Percentiles rank a stretch among this genome's conserved stretches.
phyloP scores from a whole-genome alignment of 2,329 filamentous ascomycete species.

The Onygenales sp. region DNA sequence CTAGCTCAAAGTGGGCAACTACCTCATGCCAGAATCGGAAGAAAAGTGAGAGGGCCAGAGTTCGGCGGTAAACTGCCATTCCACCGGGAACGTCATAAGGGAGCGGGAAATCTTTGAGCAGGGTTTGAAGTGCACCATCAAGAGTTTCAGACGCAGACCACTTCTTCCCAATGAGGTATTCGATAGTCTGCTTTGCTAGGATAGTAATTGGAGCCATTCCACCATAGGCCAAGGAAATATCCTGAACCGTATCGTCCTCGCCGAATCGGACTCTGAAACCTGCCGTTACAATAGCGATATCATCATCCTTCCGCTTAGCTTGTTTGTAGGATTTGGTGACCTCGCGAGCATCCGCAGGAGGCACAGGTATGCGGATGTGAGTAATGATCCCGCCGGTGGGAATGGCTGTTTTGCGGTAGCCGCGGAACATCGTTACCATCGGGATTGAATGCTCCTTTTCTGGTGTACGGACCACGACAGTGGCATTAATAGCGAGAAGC shows the following conservation, averaged over 20 bases:
- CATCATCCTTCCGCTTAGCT: constrained; percentile 81
- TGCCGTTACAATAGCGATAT: constrained; percentile 83
- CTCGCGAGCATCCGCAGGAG: constrained; percentile 55
- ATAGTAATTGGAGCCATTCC: constrained; percentile 81
- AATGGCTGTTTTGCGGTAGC: constrained; percentile 68
- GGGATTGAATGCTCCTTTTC: constrained; percentile 61
- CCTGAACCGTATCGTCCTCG: constrained; percentile 54
- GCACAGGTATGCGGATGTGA: constrained; percentile 65
- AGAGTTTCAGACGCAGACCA: constrained; percentile 66
- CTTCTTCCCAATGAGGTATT: constrained; percentile 60
- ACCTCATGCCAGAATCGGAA: constrained; percentile 88
- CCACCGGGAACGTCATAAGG: constrained; percentile 75
- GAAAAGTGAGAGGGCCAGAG: constrained; percentile 75
- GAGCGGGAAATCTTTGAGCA: constrained; percentile 73
- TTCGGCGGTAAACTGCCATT: constrained; percentile 82
- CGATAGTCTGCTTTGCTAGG: constrained; percentile 59
- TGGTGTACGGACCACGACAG: constrained; percentile 61
- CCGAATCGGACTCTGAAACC: constrained; percentile 61
- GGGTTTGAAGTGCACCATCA: constrained; percentile 67
- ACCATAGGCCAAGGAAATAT: constrained; percentile 68
- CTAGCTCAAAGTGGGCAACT: constrained; percentile 48
- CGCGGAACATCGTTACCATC: constrained; percentile 75
- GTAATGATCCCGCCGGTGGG: constrained; percentile 66
- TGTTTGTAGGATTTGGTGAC: constrained; percentile 81
- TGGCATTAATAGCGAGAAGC: constrained; percentile 67